phyloP scores from a whole-genome alignment of 495 filamentous ascomycete genomes.

The Cercophora sp. region DNA sequence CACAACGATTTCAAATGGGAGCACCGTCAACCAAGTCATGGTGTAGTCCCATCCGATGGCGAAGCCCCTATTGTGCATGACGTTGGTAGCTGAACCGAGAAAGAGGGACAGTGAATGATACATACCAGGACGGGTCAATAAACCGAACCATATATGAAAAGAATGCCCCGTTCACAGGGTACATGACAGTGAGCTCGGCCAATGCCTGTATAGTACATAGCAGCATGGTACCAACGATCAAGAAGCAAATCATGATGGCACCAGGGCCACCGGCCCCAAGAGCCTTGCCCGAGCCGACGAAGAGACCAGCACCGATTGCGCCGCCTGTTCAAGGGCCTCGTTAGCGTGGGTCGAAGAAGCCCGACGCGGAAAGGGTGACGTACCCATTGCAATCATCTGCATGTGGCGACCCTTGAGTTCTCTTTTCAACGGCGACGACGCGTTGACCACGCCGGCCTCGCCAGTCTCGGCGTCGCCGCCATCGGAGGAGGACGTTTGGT shows the following conservation, averaged over 20 bases:
- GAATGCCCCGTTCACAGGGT: slow-evolving; percentile 57
- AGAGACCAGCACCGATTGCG: slow-evolving; percentile 56
- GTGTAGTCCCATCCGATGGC: slow-evolving; percentile 75
- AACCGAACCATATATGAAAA: slow-evolving; percentile 63
- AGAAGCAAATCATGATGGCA: slow-evolving; percentile 53
- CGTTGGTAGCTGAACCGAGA: no score
- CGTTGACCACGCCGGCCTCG: no score
- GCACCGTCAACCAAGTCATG: slow-evolving; percentile 52
- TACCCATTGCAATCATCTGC: slow-evolving; percentile 77
- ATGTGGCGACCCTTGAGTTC: slow-evolving; percentile 54
- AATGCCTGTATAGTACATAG: slow-evolving; percentile 38
- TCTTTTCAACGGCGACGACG: no score
- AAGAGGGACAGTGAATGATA: no score
- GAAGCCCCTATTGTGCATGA: no score
- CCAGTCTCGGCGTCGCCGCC: no score
- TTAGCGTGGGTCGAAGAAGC: no score
- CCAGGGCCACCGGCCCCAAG: slow-evolving; percentile 52
- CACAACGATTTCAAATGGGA: slow-evolving; percentile 50
- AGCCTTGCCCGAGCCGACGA: slow-evolving; percentile 51
- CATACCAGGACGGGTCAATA: slow-evolving; percentile 69
- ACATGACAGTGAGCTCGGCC: slow-evolving; percentile 64
- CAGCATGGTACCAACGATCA: slow-evolving; percentile 44
- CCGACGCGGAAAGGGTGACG: no score
- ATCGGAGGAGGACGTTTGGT: no score
- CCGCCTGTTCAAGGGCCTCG: no score